Conservation (phyloP, 1,284 basidiomycete genomes). For the Porogramme epimiltina region DNA sequence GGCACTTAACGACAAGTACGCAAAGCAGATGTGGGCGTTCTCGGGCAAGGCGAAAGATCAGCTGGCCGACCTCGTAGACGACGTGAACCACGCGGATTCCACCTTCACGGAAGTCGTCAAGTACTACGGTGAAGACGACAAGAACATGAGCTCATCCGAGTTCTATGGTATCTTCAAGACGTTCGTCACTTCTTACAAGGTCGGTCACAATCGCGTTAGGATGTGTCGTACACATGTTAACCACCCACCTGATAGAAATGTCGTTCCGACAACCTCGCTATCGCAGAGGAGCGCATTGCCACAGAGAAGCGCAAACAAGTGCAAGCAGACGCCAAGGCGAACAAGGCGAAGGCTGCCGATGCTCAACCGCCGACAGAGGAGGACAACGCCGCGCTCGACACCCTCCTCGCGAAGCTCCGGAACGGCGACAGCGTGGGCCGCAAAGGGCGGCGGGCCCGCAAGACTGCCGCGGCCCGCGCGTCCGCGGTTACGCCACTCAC, state of each 20-base stretch:
- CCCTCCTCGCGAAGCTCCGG: slow-evolving; percentile 71
- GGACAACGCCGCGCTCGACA: slow-evolving; percentile 69
- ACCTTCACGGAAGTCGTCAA: slow-evolving; percentile 81
- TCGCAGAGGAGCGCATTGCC: slow-evolving; percentile 66
- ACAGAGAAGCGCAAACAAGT: slow-evolving; percentile 67
- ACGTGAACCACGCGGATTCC: slow-evolving; percentile 81
- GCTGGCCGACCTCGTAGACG: slow-evolving; percentile 82
- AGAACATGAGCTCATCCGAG: slow-evolving; percentile 78
- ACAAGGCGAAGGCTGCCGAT: slow-evolving; percentile 53
- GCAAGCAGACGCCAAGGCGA: slow-evolving; percentile 54
- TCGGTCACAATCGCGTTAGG: slow-evolving; percentile 34
- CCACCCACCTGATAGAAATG: slow-evolving; percentile 84
- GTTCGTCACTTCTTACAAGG: slow-evolving; percentile 90
- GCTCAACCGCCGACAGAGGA: slow-evolving; percentile 42
- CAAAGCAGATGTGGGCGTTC: slow-evolving; percentile 89
- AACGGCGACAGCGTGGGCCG: slow-evolving; percentile 66
- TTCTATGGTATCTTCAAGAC: slow-evolving; percentile 97
- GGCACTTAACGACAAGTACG: slow-evolving; percentile 75
- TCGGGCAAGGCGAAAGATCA: slow-evolving; percentile 71
- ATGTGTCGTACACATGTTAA: slow-evolving; percentile 1
- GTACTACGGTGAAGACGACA: slow-evolving; percentile 92
- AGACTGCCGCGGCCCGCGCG: slow-evolving; percentile 35
- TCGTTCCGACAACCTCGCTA: slow-evolving; percentile 72
- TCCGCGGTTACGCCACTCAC: slow-evolving; percentile 41
- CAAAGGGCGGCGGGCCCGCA: slow-evolving; percentile 55